phyloP scores from a whole-genome alignment of 805 yeast species.

The Cyberlindnera euphorbiae region DNA sequence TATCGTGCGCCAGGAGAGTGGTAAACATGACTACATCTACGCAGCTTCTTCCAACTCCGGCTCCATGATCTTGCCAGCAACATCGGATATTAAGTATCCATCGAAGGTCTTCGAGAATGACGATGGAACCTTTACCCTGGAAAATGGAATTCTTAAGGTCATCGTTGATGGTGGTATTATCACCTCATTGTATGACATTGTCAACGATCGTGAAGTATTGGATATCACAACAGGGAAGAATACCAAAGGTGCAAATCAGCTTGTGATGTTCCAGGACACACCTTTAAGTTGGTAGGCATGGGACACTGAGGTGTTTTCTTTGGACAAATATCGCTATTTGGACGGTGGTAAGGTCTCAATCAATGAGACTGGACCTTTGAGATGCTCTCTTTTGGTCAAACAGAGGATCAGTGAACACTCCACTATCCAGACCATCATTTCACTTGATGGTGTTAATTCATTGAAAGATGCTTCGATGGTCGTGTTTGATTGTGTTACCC shows the following conservation, averaged over 20 bases:
- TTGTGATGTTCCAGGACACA: conserved; percentile 79
- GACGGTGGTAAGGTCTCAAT: conserved; percentile 33
- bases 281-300: conserved; percentile 93
- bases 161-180: conserved; percentile 55
- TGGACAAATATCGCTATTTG: conserved; percentile 61
- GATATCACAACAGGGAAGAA: conserved; percentile 44
- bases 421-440: conserved; percentile 60
- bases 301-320: conserved; percentile 92
- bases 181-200: conserved; percentile 57
- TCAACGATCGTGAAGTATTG: conserved; percentile 58
- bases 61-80: conserved; percentile 11
- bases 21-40: conserved; percentile 21
- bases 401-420: conserved; percentile 56
- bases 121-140: conserved; percentile 42
- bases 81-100: conserved; percentile 35
- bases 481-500: conserved; percentile 55
- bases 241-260: conserved; percentile 68
- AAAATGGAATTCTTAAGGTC: conserved; percentile 53
- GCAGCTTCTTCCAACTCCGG: conserved; percentile 4
- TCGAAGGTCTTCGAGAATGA: conserved; percentile 42
- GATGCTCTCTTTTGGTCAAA: conserved; percentile 57
- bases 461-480: conserved; percentile 35
- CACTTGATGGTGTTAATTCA: conserved; percentile 52
- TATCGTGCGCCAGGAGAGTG: conserved; percentile 15
- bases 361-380: conserved; percentile 49